Percentiles rank a stretch among this genome's conserved stretches.
Evolutionary conservation across 345 rosid genomes (phyloP).

Genomic region (Eucalyptus guilfoylei): DNA sequence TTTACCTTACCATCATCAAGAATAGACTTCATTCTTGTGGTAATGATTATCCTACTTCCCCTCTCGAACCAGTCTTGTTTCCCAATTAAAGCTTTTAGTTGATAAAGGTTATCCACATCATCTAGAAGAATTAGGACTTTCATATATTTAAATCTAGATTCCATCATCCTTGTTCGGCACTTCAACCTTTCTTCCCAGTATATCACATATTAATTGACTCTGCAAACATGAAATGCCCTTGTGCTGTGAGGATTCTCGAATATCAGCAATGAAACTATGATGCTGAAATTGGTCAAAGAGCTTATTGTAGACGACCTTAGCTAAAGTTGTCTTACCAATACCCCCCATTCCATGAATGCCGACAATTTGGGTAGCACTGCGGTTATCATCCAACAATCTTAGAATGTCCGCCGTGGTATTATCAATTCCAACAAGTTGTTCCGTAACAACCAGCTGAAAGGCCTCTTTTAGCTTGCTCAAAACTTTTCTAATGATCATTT

Average conservation of each 20-base stretch:
- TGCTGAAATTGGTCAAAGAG: not conserved
- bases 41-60: not conserved
- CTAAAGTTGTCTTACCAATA: not conserved
- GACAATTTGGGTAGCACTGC: not conserved
- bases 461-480: not conserved
- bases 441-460: not conserved
- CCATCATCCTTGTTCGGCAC: not conserved
- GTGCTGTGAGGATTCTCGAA: not conserved
- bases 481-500: not conserved
- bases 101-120: not conserved
- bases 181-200: not conserved
- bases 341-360: not conserved
- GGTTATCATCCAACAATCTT: not conserved
- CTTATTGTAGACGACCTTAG: not conserved
- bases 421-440: not conserved
- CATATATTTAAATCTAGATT: not conserved
- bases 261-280: not conserved
- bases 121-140: not conserved
- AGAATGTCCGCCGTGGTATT: not conserved
- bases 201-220: not conserved
- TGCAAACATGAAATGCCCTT: not conserved
- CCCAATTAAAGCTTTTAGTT: not conserved
- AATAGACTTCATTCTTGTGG: not conserved
- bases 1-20: not conserved
- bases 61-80: not conserved